Percentiles rank a stretch among this genome's conserved stretches.
Evolutionary conservation across 441 rosid genomes (phyloP).

Genomic region (Brassica hybrid): DNA sequence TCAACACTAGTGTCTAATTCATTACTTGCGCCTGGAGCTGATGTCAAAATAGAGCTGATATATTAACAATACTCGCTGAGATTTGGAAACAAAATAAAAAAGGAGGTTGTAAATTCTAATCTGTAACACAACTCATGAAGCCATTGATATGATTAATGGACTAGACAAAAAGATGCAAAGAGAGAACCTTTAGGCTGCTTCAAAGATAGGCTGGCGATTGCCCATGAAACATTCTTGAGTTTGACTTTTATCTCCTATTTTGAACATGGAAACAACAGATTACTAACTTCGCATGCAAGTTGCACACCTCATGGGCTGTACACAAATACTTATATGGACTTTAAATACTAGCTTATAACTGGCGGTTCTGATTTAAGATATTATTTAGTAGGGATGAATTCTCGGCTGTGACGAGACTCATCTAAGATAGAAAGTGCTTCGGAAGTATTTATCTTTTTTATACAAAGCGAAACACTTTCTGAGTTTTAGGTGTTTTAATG

Average conservation of each 20-base stretch:
- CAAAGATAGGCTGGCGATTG: constrained; percentile 74
- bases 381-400: constrained; percentile 20
- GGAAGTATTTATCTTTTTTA: not conserved
- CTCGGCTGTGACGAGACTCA: constrained; percentile 11
- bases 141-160: constrained; percentile 16
- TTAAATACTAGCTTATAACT: constrained; percentile 1
- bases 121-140: constrained; percentile 16
- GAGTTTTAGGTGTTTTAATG: not conserved
- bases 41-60: constrained; percentile 39
- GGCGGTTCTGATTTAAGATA: no score
- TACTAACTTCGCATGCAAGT: constrained; percentile 9
- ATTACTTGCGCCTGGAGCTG: constrained; percentile 65
- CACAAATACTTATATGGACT: constrained; percentile 17
- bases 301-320: constrained; percentile 24
- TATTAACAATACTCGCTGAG: constrained; percentile 32
- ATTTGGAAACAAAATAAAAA: not conserved
- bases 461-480: constrained; percentile 8
- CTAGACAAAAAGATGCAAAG: constrained; percentile 21
- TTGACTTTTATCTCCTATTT: constrained; percentile 71
- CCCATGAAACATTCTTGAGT: constrained; percentile 93
- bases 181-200: constrained; percentile 76
- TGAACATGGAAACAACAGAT: constrained; percentile 42
- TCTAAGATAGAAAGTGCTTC: constrained; percentile 25
- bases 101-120: not conserved
- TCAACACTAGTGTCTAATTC: constrained; percentile 66